Percentiles rank a stretch among this genome's conserved stretches.
phyloP scores from a whole-genome alignment of 495 filamentous ascomycete genomes.

The Cercophora scortea region DNA sequence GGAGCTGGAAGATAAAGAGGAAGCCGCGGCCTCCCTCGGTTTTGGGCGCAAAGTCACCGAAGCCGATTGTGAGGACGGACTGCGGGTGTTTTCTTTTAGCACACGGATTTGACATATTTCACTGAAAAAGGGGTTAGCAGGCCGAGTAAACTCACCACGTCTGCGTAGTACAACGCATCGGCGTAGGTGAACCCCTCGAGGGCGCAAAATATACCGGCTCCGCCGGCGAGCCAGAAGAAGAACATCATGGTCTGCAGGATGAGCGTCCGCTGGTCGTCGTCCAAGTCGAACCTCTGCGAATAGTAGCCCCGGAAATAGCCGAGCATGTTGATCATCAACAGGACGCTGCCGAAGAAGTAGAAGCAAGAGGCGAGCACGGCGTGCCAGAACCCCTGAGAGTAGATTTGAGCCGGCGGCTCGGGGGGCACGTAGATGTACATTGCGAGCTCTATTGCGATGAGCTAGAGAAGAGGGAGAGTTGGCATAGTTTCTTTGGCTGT shows the following conservation, averaged over 20 bases:
- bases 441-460: slow-evolving; percentile 52
- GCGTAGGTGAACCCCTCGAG: slow-evolving; percentile 61
- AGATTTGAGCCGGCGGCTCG: slow-evolving; percentile 47
- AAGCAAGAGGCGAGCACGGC: slow-evolving; percentile 60
- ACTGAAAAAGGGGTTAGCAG: neutral
- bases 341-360: slow-evolving; percentile 55
- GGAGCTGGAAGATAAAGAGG: slow-evolving; percentile 63
- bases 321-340: slow-evolving; percentile 70
- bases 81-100: neutral
- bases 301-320: slow-evolving; percentile 74
- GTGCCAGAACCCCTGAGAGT: slow-evolving; percentile 72
- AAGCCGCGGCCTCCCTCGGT: slow-evolving; percentile 43
- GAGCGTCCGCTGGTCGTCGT: slow-evolving; percentile 66
- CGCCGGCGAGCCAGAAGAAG: slow-evolving; percentile 61
- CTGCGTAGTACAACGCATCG: slow-evolving; percentile 64
- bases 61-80: slow-evolving; percentile 60
- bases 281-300: slow-evolving; percentile 64
- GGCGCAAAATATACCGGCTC: slow-evolving; percentile 53
- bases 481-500: neutral
- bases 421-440: slow-evolving; percentile 57
- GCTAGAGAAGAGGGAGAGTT: slow-evolving; percentile 25
- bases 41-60: slow-evolving; percentile 52
- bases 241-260: slow-evolving; percentile 75
- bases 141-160: slow-evolving; percentile 35
- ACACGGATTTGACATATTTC: neutral